Evolutionary conservation across 192 early-diverging fungal genomes (phyloP).

Genomic region (Haplosporangium gracile): DNA sequence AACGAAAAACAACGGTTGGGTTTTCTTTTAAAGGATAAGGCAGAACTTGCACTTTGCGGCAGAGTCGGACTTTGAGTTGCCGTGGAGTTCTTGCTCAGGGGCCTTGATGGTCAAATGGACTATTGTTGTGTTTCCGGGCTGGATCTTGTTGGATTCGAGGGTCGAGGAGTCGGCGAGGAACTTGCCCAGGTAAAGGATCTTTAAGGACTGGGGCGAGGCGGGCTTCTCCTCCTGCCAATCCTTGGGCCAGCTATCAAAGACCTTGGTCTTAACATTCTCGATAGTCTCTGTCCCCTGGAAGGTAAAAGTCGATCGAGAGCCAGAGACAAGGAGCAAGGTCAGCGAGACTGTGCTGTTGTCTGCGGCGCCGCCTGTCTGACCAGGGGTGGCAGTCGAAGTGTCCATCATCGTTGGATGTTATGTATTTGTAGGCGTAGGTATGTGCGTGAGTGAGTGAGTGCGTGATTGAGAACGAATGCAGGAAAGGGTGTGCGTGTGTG

Average conservation of each 20-base stretch:
- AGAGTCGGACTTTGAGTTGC: conserved; percentile 53
- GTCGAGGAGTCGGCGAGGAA: conserved; percentile 60
- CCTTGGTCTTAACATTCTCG: conserved; percentile 50
- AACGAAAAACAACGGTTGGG: too few species aligned
- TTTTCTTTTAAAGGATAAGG: conserved; percentile 26
- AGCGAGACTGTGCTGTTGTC: conserved; percentile 37
- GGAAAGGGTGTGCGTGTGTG: neutral
- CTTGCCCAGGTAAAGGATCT: conserved; percentile 61
- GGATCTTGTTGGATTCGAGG: conserved; percentile 61
- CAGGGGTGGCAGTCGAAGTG: neutral
- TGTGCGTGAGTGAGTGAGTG: neutral
- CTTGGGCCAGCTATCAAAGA: conserved; percentile 61
- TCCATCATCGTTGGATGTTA: neutral
- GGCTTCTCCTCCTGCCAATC: conserved; percentile 63
- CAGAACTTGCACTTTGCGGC: conserved; percentile 58
- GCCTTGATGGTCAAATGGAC: conserved; percentile 62
- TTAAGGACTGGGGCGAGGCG: conserved; percentile 53
- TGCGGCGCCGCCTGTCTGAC: neutral
- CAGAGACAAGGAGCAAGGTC: conserved; percentile 60
- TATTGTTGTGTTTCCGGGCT: conserved; percentile 56
- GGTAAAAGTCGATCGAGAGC: conserved; percentile 56
- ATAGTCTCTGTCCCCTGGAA: conserved; percentile 57
- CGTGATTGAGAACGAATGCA: too few species aligned
- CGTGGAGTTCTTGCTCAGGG: conserved; percentile 36
- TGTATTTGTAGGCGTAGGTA: too few species aligned